phyloP scores from a whole-genome alignment of 371 early-diverging fungal genomes.

The Circinella minor region DNA sequence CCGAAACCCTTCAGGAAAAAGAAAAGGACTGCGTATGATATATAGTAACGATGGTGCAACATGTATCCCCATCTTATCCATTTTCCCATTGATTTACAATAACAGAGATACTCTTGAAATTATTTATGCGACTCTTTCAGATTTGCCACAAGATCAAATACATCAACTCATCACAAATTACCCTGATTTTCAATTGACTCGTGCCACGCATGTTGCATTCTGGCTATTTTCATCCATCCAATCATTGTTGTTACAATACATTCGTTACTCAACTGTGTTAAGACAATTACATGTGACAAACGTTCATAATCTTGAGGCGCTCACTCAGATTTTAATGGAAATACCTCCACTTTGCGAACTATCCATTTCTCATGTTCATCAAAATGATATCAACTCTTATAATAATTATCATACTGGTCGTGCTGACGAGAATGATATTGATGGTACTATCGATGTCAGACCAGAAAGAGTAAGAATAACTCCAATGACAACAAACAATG shows the following conservation, averaged over 20 bases:
- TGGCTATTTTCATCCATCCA: not conserved
- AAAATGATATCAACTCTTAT: too few relatives aligned
- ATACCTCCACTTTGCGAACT: not conserved
- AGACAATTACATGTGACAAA: not conserved
- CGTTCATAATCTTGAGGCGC: not conserved
- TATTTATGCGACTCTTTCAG: not conserved
- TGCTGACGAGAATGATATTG: too few relatives aligned
- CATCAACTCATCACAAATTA: not conserved
- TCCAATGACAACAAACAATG: too few relatives aligned
- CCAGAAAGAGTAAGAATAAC: too few relatives aligned
- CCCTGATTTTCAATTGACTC: not conserved
- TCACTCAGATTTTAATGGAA: not conserved
- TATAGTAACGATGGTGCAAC: not conserved
- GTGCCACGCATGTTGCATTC: not conserved
- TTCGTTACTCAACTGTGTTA: not conserved
- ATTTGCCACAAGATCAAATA: not conserved
- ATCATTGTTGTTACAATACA: not conserved
- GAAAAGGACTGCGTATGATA: not conserved
- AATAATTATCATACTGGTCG: too few relatives aligned
- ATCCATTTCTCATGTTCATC: not conserved
- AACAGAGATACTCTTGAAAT: not conserved
- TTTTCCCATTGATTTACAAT: not conserved
- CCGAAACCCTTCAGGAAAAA: not conserved
- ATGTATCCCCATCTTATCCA: not conserved
- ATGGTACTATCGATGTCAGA: too few relatives aligned